Evolutionary conservation across 345 rosid genomes (phyloP), one percentile per base, ranked within the genome.

Genomic region (Geranium brycei): DNA sequence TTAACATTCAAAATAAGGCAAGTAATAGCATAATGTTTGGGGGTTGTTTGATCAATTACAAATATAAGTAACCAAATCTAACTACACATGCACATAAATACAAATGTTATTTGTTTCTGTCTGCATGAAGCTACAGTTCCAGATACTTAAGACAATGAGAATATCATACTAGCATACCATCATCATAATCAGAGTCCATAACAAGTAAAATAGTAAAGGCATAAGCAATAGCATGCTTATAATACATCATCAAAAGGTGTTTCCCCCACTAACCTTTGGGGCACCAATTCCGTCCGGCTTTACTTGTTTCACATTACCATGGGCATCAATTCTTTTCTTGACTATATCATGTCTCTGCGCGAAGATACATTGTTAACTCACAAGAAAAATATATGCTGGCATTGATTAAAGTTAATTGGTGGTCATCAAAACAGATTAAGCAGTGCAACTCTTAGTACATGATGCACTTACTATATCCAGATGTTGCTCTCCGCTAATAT

Each of bases 401-500:
- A 16, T 58, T 38, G 56, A 56, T 16, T 23, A n/a, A 40, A 11
- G 12, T 17, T 51, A 4, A 56, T 38, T 16, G 28, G 23, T 2
- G 23, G 38, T 13, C n/a, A 68, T 23, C 51, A 56, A 61, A 58
- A 57, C 31, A 57, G 11, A 10, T 51, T 8, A 19, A 31, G 19
- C 31, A 59, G 59, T 66, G n/a, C 64, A 59, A 47, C 53, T 47
- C 15, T 47, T 47, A 47, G 53, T 14, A 18, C 31, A 57, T 41
- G 60, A n/a, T 65, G 62, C 55, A 71, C 88, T 63, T 78, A 86
- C 91, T 64, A 86, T 81, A 74, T 86, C 77, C 70, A 75, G 77
- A 69, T 86, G 92, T 60, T 82, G 85, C 79, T 84, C 89, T 63
- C 89, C 92, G 71, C 92, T 86, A 68, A 82, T 84, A 72, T 86